Evolutionary conservation across 257 asterid genomes (phyloP).

Genomic region (Prunella vulgaris): DNA sequence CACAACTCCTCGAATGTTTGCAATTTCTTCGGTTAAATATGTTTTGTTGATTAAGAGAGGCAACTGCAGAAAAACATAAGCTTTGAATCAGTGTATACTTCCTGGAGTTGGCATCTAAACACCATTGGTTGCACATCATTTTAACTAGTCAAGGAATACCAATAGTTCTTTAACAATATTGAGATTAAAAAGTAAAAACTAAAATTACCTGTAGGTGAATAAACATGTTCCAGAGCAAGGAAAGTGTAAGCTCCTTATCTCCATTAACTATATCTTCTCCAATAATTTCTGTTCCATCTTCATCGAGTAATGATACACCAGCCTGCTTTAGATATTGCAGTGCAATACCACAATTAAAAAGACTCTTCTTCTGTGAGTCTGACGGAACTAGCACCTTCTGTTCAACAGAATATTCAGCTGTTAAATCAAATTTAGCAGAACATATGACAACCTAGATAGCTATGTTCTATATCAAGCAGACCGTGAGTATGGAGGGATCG

Average conservation of each 20-base stretch:
- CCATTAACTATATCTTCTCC: conserved; percentile 72
- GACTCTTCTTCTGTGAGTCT: conserved; percentile 69
- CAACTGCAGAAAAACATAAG: conserved; percentile 53
- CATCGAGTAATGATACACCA: conserved; percentile 60
- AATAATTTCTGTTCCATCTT: conserved; percentile 64
- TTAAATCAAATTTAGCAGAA: conserved; percentile 13
- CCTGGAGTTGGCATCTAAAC: not conserved
- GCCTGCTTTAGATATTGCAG: conserved; percentile 68
- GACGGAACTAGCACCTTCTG: conserved; percentile 90
- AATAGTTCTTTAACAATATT: not conserved
- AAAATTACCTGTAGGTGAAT: conserved; percentile 76
- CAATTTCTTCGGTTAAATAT: conserved; percentile 64
- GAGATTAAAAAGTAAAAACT: not conserved
- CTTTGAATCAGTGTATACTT: conserved; percentile 19
- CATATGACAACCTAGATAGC: not conserved
- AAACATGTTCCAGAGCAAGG: conserved; percentile 90
- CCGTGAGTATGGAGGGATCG: conserved; percentile 83
- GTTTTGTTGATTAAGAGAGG: conserved; percentile 69
- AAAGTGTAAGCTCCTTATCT: conserved; percentile 77
- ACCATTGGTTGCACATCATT: not conserved
- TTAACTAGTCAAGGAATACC: not conserved
- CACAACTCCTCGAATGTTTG: conserved; percentile 54
- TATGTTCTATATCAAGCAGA: conserved; percentile 27
- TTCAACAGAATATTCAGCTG: conserved; percentile 20
- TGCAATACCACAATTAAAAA: conserved; percentile 73